Conservation (phyloP, 208 protist species). For the Tritrichomonas foetus region DNA sequence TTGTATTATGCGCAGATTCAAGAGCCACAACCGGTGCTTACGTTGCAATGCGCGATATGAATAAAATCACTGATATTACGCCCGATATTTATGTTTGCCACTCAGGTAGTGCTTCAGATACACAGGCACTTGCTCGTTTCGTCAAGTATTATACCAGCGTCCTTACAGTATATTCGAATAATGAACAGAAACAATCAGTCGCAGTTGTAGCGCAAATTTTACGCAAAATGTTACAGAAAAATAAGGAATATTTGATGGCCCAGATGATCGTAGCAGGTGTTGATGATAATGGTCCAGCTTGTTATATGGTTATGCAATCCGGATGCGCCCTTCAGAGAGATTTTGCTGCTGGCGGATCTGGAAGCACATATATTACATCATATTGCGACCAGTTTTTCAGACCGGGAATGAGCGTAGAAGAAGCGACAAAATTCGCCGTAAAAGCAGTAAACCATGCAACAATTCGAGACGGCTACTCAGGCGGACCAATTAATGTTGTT, state of each 20-base stretch:
- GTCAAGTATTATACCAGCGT: neutral
- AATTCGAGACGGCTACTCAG: constrained; percentile 12
- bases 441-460: neutral
- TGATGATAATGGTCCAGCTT: neutral
- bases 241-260: neutral
- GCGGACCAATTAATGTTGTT: constrained; percentile 31
- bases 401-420: neutral
- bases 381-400: constrained; percentile 23
- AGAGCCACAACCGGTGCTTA: neutral
- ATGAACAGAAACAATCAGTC: neutral
- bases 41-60: neutral
- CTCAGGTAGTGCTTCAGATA: neutral
- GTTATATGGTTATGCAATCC: neutral
- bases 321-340: neutral
- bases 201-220: neutral
- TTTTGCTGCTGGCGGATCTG: neutral
- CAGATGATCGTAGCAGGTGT: constrained; percentile 7
- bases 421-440: constrained; percentile 24
- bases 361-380: constrained; percentile 21
- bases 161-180: neutral
- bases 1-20: constrained; percentile 25
- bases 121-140: neutral
- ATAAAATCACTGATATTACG: constrained; percentile 35
- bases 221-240: neutral
- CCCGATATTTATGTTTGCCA: neutral